Conservation (phyloP, 495 filamentous ascomycete genomes). For the Massariosphaeria phaeospora region DNA sequence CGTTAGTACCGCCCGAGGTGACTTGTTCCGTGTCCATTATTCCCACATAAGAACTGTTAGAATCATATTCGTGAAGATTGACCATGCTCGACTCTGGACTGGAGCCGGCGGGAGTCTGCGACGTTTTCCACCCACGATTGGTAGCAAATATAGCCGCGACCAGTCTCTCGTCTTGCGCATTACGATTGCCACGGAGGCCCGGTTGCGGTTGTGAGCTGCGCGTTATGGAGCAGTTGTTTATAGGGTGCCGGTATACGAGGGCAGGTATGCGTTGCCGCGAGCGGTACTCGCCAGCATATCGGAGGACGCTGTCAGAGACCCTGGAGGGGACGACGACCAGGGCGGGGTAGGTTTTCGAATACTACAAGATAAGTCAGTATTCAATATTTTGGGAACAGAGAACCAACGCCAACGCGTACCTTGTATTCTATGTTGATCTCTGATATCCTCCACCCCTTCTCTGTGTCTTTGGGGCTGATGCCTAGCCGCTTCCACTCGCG, state of each 20-base stretch:
- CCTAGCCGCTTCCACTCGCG: conserved; percentile 79
- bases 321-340: conserved; percentile 74
- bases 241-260: conserved; percentile 85
- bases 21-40: conserved; percentile 53
- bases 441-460: conserved; percentile 84
- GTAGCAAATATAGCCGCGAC: conserved; percentile 86
- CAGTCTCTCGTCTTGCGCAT: conserved; percentile 92
- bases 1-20: conserved; percentile 7
- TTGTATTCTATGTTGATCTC: conserved; percentile 80
- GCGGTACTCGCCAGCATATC: conserved; percentile 85
- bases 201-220: conserved; percentile 89
- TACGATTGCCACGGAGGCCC: conserved; percentile 81
- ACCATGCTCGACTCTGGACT: conserved; percentile 26
- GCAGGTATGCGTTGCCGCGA: conserved; percentile 83
- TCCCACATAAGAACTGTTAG: conserved; percentile 36
- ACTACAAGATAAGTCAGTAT: conserved; percentile 48
- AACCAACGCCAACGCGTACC: conserved; percentile 42
- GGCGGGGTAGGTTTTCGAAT: conserved; percentile 92
- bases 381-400: conserved; percentile 1
- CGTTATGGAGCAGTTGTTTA: conserved; percentile 97
- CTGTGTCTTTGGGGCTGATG: conserved; percentile 64
- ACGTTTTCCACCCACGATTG: conserved; percentile 44
- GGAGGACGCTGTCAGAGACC: conserved; percentile 94
- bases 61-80: conserved; percentile 23
- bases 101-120: conserved; percentile 37